Evolutionary conservation across 441 rosid genomes (phyloP).

Genomic region (Pelargonium fulgidum): DNA sequence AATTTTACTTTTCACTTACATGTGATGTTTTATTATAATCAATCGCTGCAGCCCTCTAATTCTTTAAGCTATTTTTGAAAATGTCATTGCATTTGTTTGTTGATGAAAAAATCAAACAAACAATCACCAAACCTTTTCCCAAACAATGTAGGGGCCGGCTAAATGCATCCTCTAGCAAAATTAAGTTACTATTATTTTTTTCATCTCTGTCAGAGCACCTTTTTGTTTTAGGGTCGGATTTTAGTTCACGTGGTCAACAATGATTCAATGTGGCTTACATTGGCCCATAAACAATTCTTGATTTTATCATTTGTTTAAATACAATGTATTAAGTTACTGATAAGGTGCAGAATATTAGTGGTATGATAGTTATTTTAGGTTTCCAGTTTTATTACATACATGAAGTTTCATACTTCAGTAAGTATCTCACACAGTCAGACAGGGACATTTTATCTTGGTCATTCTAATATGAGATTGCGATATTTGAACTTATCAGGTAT

Average conservation of each 20-base stretch:
- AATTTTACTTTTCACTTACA: background rate
- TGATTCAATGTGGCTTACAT: background rate
- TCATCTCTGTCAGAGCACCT: background rate
- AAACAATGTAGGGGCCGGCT: no score
- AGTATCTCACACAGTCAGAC: background rate
- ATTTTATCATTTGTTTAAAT: background rate
- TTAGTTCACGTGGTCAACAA: background rate
- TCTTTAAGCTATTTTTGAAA: background rate
- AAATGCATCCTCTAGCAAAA: no score
- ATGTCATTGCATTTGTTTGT: background rate
- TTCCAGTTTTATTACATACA: background rate
- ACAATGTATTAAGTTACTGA: background rate
- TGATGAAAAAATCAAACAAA: background rate
- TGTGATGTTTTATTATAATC: background rate
- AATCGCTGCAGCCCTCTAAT: background rate
- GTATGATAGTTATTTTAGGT: background rate
- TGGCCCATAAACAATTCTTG: background rate
- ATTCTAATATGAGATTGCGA: constrained; percentile 22
- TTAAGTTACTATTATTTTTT: background rate
- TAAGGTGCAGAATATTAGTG: constrained; percentile 1
- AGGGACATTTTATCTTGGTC: constrained; percentile 15
- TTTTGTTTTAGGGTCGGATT: background rate
- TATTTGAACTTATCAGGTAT: constrained; percentile 38
- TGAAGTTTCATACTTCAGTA: constrained; percentile 3
- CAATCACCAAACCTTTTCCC: no score